These are phyloP conservation scores for Hanseniaspora hatyaiensis DNA, from an alignment of 805 yeast species.

Conservation along the genomic window DNA sequence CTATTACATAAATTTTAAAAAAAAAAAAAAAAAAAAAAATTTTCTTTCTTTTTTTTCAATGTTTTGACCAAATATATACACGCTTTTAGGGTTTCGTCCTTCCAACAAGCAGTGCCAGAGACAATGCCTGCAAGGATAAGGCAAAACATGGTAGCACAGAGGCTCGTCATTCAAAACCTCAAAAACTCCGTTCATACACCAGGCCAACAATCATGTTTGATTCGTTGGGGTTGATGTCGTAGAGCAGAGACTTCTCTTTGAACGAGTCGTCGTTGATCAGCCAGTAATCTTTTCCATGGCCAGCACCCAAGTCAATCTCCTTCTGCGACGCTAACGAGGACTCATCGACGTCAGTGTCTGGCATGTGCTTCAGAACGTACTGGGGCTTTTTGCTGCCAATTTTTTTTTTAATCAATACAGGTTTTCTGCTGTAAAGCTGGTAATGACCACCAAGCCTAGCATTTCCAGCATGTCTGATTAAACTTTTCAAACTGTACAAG, in stretches of 20 bases:
- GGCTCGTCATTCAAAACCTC: too few species aligned
- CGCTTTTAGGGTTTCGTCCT: too few species aligned
- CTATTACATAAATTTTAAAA: too few species aligned
- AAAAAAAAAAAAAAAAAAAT: too few species aligned
- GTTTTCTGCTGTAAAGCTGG: slow-evolving; percentile 75
- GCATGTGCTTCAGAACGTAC: not conserved
- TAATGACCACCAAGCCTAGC: slow-evolving; percentile 76
- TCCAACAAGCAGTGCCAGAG: too few species aligned
- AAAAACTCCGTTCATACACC: slow-evolving; percentile 11
- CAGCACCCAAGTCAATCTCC: not conserved
- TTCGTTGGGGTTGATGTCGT: not conserved
- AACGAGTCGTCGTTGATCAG: slow-evolving; percentile 8
- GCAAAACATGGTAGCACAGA: too few species aligned
- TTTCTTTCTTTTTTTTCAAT: too few species aligned
- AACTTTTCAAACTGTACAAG: slow-evolving; percentile 49
- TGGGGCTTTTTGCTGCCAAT: too few species aligned
- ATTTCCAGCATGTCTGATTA: slow-evolving; percentile 78
- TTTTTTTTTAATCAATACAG: slow-evolving; percentile 33
- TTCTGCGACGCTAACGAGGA: not conserved
- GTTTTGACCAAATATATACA: too few species aligned
- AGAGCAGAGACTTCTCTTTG: not conserved
- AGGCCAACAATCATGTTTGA: slow-evolving; percentile 11
- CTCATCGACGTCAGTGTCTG: not conserved
- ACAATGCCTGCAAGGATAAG: too few species aligned
- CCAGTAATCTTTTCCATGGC: slow-evolving; percentile 1